These are phyloP conservation scores for Nymphaea thermarum DNA, from an alignment of 164 flowering plant genomes.

Conservation along the genomic window DNA sequence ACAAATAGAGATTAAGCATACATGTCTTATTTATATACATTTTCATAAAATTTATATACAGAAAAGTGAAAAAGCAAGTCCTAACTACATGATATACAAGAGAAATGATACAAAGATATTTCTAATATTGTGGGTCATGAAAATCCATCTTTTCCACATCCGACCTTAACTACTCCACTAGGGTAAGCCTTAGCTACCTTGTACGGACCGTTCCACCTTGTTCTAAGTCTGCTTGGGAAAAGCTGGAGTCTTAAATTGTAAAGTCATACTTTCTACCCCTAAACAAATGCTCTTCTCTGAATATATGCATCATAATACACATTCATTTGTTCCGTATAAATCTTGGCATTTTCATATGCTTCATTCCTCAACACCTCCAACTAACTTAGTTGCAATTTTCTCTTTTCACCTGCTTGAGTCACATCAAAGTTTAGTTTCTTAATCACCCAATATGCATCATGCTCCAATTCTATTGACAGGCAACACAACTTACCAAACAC, in stretches of 20 bases:
- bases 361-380: constrained; percentile 2
- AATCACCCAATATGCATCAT: constrained; percentile 7
- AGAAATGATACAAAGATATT: too few species aligned
- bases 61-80: too few species aligned
- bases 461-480: constrained; percentile 9
- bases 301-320: constrained; percentile 3
- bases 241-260: not conserved
- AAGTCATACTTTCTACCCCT: not conserved
- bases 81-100: too few species aligned
- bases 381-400: constrained; percentile 5
- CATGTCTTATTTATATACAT: too few species aligned
- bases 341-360: constrained; percentile 7
- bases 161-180: not conserved
- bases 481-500: constrained; percentile 11
- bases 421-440: not conserved
- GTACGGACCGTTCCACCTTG: constrained; percentile 3
- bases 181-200: not conserved
- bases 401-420: not conserved
- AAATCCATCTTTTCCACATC: too few species aligned
- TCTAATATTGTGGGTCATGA: too few species aligned
- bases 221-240: not conserved
- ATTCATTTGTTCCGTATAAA: constrained; percentile 6
- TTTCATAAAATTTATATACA: too few species aligned
- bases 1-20: too few species aligned
- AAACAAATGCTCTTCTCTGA: not conserved